phyloP scores from a whole-genome alignment of 371 early-diverging fungal species.

The Lichtheimia hyalospora region DNA sequence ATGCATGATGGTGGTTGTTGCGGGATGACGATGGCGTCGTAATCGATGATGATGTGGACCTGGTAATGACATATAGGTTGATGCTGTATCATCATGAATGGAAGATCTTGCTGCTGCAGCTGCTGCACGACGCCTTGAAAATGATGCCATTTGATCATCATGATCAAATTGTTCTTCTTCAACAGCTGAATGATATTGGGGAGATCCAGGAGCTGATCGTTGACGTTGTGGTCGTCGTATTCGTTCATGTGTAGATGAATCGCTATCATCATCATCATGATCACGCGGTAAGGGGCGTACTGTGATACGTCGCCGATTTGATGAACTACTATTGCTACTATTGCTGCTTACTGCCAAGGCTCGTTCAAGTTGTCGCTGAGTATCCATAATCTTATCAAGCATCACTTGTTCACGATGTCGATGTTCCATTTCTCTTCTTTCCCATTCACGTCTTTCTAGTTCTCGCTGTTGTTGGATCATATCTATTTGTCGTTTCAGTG shows the following conservation, averaged over 20 bases:
- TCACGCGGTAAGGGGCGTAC: too few species aligned
- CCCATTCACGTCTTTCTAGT: constrained; percentile 12
- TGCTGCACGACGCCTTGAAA: background rate
- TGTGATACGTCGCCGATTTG: too few species aligned
- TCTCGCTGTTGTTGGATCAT: constrained; percentile 10
- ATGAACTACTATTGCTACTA: background rate
- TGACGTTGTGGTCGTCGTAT: background rate
- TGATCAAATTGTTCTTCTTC: background rate
- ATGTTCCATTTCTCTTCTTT: constrained; percentile 10
- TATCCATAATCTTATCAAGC: constrained; percentile 9
- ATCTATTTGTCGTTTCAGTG: constrained; percentile 12
- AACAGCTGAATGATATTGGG: background rate
- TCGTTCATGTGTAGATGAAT: background rate
- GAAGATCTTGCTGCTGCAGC: constrained; percentile 1
- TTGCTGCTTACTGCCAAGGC: constrained; percentile 1
- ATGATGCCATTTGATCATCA: too few species aligned
- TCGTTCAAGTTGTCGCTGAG: constrained; percentile 6
- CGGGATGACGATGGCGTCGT: too few species aligned
- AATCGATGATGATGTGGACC: too few species aligned
- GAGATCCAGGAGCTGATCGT: background rate
- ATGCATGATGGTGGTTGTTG: too few species aligned
- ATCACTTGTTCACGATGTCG: constrained; percentile 10
- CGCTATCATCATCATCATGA: background rate
- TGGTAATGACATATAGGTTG: too few species aligned
- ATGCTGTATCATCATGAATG: background rate